Evolutionary conservation across 331 rosid species (phyloP), one percentile per base, ranked within the genome.

Genomic region (Quercus lobata): DNA sequence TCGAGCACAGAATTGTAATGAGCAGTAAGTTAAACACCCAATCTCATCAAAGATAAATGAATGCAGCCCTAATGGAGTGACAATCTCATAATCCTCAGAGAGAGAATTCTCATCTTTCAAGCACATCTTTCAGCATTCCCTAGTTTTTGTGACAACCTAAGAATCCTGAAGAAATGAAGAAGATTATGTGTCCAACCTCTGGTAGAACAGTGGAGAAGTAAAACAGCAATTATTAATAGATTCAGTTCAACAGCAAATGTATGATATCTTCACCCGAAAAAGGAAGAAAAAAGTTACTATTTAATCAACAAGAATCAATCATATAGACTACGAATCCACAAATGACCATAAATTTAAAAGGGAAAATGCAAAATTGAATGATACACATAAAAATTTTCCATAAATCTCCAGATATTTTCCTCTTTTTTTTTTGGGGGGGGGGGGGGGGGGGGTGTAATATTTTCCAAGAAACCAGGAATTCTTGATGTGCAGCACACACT

Each of bases 81-180:
- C 74, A 75, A 69, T 79, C 83, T 76, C 87, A 77, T 82, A 73
- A 83, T 78, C 66, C 66, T 74, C 82, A 72, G 80, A 83, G 78
- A 84, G 76, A 73, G 88, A 90, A 63, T 56, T 82, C 80, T 86
- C 83, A 5, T 84, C 86, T 83, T 83, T 68, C 69, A 94, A 79
- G 87, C 97, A 90, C 98, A 94, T 94, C 88, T 92, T 94, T 87
- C 97, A 76, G 97, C 98, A 94, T 94, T 89, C 97, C 98, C 92
- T 76, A 81, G 79, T 41, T 83, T 78, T 82, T 88, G 81, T 76
- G 56, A 57, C 78, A 76, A 81, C 71, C 88, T 54, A 75, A 80
- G 71, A 84, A 78, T 57, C 72, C 63, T 24, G 37, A 75, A 32
- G 75, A 69, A 74, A 17, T 65, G 21, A 70, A 72, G 14, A 61